Conservation (phyloP, 208 protist genomes). For the Trypanosoma theileri region DNA sequence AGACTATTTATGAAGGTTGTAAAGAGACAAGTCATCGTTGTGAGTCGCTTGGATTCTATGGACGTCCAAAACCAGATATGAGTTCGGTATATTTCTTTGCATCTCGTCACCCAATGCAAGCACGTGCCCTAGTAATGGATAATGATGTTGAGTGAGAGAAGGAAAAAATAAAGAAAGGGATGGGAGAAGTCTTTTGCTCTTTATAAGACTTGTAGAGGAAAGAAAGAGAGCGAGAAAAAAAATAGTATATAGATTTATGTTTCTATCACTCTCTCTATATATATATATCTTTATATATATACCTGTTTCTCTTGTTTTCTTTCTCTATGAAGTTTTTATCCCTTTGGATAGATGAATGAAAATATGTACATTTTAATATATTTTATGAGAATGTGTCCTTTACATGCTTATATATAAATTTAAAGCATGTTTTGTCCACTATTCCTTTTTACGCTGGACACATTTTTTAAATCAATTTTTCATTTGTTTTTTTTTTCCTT, state of each 20-base stretch:
- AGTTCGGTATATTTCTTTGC: constrained; percentile 39
- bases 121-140: background rate
- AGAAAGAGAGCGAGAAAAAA: background rate
- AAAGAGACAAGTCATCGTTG: constrained; percentile 70
- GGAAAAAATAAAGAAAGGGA: background rate
- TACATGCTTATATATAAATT: too few species aligned
- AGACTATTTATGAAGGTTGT: constrained; percentile 55
- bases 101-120: constrained; percentile 12
- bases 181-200: background rate
- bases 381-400: too few species aligned
- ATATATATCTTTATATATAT: background rate
- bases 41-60: constrained; percentile 35
- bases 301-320: constrained; percentile 6
- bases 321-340: constrained; percentile 10
- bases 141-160: background rate
- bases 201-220: background rate
- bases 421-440: too few species aligned
- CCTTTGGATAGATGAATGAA: background rate
- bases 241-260: background rate
- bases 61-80: constrained; percentile 23
- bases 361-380: too few species aligned
- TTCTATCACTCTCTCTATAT: background rate
- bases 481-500: too few species aligned
- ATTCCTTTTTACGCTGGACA: too few species aligned
- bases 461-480: too few species aligned